Percentiles rank a stretch among this genome's conserved stretches.
Evolutionary conservation across 2,329 filamentous ascomycete species (phyloP).

Genomic region (Torrubiella hemipterigena): DNA sequence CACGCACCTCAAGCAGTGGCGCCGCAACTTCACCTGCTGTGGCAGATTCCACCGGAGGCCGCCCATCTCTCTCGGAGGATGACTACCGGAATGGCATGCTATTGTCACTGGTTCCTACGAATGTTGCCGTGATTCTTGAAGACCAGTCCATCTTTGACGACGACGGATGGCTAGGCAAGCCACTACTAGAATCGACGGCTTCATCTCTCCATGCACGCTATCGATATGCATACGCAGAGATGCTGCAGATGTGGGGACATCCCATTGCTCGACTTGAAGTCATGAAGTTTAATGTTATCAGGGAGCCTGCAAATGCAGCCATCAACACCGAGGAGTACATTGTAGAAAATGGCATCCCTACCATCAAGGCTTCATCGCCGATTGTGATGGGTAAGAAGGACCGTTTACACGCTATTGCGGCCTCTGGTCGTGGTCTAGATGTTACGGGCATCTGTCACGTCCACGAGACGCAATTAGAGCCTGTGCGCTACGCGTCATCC

Average conservation of each 20-base stretch:
- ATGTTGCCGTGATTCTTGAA: slow-evolving; percentile 40
- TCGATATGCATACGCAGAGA: slow-evolving; percentile 54
- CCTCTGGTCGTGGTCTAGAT: slow-evolving; percentile 46
- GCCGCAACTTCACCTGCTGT: slow-evolving; percentile 35
- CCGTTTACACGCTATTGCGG: slow-evolving; percentile 34
- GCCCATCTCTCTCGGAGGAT: slow-evolving; percentile 43
- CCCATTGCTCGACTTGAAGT: slow-evolving; percentile 53
- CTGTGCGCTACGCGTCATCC: slow-evolving; percentile 34
- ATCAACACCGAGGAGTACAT: slow-evolving; percentile 21
- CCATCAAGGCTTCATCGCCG: slow-evolving; percentile 30
- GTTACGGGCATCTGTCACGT: slow-evolving; percentile 50
- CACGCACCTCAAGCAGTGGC: slow-evolving; percentile 33
- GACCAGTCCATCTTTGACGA: slow-evolving; percentile 58
- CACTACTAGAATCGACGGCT: slow-evolving; percentile 42
- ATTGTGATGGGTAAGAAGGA: slow-evolving; percentile 47
- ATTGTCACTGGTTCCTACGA: slow-evolving; percentile 35
- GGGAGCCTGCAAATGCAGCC: slow-evolving; percentile 26
- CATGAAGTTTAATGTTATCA: slow-evolving; percentile 56
- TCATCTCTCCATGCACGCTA: slow-evolving; percentile 43
- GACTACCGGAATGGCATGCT: slow-evolving; percentile 34
- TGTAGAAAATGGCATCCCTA: slow-evolving; percentile 20
- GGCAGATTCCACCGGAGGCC: slow-evolving; percentile 32
- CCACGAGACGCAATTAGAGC: slow-evolving; percentile 51
- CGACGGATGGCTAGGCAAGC: slow-evolving; percentile 50
- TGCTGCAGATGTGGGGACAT: slow-evolving; percentile 55